These are phyloP conservation scores for Cornus florida DNA, from an alignment of 148 eudicot species.

Conservation along the genomic window DNA sequence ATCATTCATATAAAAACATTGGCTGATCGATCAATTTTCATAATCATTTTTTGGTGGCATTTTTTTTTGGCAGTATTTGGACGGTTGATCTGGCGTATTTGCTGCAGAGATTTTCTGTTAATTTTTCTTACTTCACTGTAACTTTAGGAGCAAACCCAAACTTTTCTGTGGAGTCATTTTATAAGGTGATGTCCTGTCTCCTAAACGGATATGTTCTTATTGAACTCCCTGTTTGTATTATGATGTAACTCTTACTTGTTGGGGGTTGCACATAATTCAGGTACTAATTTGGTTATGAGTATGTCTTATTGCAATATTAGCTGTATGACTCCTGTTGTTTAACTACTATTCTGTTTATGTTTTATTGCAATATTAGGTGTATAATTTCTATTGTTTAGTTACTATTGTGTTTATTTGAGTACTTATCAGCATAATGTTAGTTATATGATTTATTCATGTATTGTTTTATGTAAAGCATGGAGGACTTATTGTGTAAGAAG, in stretches of 20 bases:
- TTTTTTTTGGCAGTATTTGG: conserved; percentile 73
- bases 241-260: too few species aligned
- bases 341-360: not conserved
- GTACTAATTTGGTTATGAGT: too few species aligned
- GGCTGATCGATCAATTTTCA: not conserved
- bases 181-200: conserved; percentile 55
- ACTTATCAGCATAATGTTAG: not conserved
- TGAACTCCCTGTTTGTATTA: not conserved
- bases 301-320: too few species aligned
- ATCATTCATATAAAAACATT: not conserved
- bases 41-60: too few species aligned
- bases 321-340: too few species aligned
- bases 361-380: not conserved
- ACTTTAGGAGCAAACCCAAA: conserved; percentile 95
- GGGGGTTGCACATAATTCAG: too few species aligned
- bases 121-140: conserved; percentile 91
- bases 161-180: conserved; percentile 80
- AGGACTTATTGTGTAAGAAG: not conserved
- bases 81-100: conserved; percentile 96
- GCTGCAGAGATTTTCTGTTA: conserved; percentile 71
- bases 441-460: not conserved
- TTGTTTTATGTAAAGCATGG: not conserved
- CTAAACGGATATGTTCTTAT: not conserved
- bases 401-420: too few species aligned
- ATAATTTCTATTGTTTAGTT: not conserved